Base-by-base conservation (phyloP, 2,329 filamentous ascomycete genomes). In the Coniella lustricola region DNA sequence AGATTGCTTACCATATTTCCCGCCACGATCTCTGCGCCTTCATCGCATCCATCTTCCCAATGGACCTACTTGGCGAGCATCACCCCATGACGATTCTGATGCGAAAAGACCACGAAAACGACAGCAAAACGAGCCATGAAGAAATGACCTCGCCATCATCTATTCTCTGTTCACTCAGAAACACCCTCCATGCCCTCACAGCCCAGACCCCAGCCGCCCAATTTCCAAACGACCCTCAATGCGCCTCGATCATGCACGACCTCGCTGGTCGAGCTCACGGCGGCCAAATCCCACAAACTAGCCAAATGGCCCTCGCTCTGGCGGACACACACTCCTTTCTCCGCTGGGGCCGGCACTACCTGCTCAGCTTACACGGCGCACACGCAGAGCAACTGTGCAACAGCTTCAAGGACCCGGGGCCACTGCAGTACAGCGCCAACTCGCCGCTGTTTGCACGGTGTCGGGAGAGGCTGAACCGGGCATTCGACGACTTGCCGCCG, bases 341-440 rank as follows among this genome's bases (percentile, higher is more conserved):
- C 2, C 68, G 62, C 59, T 84, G 79, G 80, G 79, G 79, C 7
- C 57, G 59, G 4, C 78, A 82, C 59, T 84, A 77, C 58, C 69
- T 83, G 5, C 73, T 73, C 0, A 77, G 75, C 7, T 65, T 82
- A 2, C 72, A 75, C 21, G 70, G 74, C 51, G 78, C 79, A 0
- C 77, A 84, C 55, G 65, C 68, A 1, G 68, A 71, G 20, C 80
- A 83, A 60, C 62, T 75, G 9, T 81, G 79, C 65, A 81, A 80
- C 58, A 75, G 74, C 0, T 82, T 82, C 70, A 81, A 81, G 57
- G 80, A 83, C 51, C 65, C 73, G 0, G 79, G 79, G 0, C 76
- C 79, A 3, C 67, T 77, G 7, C 66, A 70, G 53, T 83, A 82
- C 55, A 72, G 77, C 14, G 56, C 56, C 0, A 59, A 68, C 1